Evolutionary conservation across 305 asterid genomes (phyloP).

Genomic region (Withania somnifera): DNA sequence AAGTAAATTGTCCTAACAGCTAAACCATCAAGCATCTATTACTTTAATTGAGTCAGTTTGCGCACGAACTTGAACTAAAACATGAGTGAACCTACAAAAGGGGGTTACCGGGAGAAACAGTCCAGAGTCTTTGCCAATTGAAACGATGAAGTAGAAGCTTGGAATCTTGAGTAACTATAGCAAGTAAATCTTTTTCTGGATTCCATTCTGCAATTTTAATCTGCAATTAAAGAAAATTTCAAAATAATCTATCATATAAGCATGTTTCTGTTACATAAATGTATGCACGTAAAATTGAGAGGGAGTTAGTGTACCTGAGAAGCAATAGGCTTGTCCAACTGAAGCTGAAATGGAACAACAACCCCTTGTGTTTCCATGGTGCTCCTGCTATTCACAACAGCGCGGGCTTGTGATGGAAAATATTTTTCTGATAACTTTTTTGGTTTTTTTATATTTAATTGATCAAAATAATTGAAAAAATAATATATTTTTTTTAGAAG

Average conservation of each 20-base stretch:
- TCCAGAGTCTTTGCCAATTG: slow-evolving; percentile 99
- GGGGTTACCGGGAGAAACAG: slow-evolving; percentile 55
- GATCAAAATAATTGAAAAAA: too few species aligned
- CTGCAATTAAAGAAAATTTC: too few species aligned
- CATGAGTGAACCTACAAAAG: neutral
- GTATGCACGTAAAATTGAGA: too few species aligned
- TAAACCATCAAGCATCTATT: neutral
- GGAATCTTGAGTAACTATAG: slow-evolving; percentile 71
- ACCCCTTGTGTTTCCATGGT: slow-evolving; percentile 43
- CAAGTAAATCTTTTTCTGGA: slow-evolving; percentile 90
- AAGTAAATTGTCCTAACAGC: neutral
- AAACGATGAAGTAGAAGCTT: slow-evolving; percentile 92
- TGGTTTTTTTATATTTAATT: too few species aligned
- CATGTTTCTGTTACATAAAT: too few species aligned
- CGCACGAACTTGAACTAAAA: neutral
- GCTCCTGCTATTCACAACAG: too few species aligned
- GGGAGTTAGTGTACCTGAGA: slow-evolving; percentile 42
- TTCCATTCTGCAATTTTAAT: slow-evolving; percentile 93
- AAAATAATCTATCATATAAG: too few species aligned
- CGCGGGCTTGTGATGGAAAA: too few species aligned
- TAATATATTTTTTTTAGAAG: too few species aligned
- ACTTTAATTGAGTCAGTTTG: neutral
- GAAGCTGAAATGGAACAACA: slow-evolving; percentile 78
- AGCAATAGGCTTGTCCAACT: slow-evolving; percentile 81
- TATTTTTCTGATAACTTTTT: too few species aligned